These are phyloP conservation scores for Aspergillus diversus DNA, from an alignment of 495 filamentous ascomycete species.

Conservation along the genomic window DNA sequence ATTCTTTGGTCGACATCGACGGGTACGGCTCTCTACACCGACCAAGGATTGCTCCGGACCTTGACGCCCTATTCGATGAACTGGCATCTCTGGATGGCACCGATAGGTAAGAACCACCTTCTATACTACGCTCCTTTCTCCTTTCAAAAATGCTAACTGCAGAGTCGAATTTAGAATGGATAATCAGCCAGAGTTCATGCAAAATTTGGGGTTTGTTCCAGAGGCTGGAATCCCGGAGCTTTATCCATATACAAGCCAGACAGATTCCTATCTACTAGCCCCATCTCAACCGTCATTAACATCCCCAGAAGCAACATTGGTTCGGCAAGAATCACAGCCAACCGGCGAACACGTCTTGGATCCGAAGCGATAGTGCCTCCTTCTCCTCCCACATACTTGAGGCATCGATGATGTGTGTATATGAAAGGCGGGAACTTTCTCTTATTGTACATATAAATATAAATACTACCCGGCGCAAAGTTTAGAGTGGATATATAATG, in stretches of 20 bases:
- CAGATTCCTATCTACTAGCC: slow-evolving; percentile 43
- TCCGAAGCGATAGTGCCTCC: slow-evolving; percentile 22
- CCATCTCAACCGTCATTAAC: slow-evolving; percentile 37
- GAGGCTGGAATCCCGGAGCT: slow-evolving; percentile 42
- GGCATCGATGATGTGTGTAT: slow-evolving; percentile 1
- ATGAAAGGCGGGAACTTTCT: slow-evolving; percentile 8
- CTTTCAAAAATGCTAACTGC: neutral
- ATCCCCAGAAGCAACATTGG: slow-evolving; percentile 22
- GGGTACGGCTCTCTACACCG: slow-evolving; percentile 36
- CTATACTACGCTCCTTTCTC: neutral
- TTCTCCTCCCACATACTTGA: slow-evolving; percentile 4
- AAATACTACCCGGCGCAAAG: neutral
- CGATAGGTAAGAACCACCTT: slow-evolving; percentile 36
- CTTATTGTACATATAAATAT: neutral
- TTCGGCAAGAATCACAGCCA: slow-evolving; percentile 33
- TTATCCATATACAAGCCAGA: slow-evolving; percentile 42
- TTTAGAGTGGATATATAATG: no score
- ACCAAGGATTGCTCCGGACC: slow-evolving; percentile 46
- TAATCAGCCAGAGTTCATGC: slow-evolving; percentile 49
- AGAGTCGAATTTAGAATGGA: slow-evolving; percentile 30
- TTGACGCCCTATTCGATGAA: slow-evolving; percentile 49
- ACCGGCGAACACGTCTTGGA: slow-evolving; percentile 20
- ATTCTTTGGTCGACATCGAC: slow-evolving; percentile 39
- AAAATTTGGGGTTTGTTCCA: slow-evolving; percentile 46
- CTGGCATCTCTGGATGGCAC: slow-evolving; percentile 47